A percentile compares a stretch with the other conserved stretches of the same genome.
phyloP scores from a whole-genome alignment of 2,329 filamentous ascomycete genomes.

The Plectosphaerella sp. region DNA sequence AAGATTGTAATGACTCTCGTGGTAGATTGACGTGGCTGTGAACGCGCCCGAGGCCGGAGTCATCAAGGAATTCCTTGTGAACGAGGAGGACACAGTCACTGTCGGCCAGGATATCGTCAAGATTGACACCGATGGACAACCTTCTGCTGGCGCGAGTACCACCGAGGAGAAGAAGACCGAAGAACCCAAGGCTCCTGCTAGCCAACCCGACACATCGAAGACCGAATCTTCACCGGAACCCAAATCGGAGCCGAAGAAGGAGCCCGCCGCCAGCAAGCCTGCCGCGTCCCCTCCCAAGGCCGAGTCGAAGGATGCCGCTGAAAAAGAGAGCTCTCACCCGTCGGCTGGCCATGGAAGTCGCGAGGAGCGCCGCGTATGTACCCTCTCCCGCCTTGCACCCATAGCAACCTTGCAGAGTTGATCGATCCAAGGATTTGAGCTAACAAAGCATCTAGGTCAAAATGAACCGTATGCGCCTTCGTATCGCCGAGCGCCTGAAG shows the following conservation, averaged over 20 bases:
- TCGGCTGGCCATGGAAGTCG: constrained; percentile 60
- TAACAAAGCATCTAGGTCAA: constrained; percentile 64
- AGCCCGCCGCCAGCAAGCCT: constrained; percentile 11
- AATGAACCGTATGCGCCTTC: constrained; percentile 99
- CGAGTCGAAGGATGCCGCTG: constrained; percentile 24
- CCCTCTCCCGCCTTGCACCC: too few species aligned
- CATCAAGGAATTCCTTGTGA: constrained; percentile 87
- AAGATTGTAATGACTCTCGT: not conserved
- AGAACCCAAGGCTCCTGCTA: constrained; percentile 4
- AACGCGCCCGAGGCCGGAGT: constrained; percentile 88
- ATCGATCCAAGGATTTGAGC: not conserved
- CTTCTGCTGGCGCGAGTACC: constrained; percentile 29
- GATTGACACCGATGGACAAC: constrained; percentile 50
- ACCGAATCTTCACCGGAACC: not conserved
- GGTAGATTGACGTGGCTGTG: constrained; percentile 89
- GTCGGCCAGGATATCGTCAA: constrained; percentile 90
- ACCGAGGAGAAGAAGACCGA: constrained; percentile 14
- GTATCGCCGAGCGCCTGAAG: constrained; percentile 96
- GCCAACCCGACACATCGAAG: not conserved
- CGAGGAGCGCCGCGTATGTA: constrained; percentile 79
- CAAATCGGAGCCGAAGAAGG: constrained; percentile 23
- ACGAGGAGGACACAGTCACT: constrained; percentile 90
- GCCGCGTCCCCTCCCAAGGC: constrained; percentile 22
- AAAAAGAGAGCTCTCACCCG: constrained; percentile 14
- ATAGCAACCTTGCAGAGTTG: not conserved